These are phyloP conservation scores for Stagonosporopsis cucurbitacearum DNA, from an alignment of 2,329 filamentous ascomycete species.

Conservation along the genomic window DNA sequence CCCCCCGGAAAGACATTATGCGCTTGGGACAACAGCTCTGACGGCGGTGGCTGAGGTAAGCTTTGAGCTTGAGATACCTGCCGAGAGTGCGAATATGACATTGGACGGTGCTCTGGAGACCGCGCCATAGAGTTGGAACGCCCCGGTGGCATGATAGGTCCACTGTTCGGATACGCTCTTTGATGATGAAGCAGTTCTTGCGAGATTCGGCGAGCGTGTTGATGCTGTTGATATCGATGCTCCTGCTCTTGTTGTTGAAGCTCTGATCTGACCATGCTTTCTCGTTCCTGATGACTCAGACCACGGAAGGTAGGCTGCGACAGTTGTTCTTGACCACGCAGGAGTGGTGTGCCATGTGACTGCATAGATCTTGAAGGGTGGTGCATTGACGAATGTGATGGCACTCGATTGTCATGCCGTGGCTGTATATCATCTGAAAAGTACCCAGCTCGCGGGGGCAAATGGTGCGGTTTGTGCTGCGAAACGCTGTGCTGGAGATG, in stretches of 20 bases:
- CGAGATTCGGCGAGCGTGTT: slow-evolving; percentile 42
- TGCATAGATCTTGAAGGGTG: slow-evolving; percentile 33
- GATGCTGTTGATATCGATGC: slow-evolving; percentile 35
- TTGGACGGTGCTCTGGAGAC: slow-evolving; percentile 42
- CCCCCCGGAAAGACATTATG: slow-evolving; percentile 23
- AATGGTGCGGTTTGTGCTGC: slow-evolving; percentile 38
- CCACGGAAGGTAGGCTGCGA: slow-evolving; percentile 36
- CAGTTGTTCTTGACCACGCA: slow-evolving; percentile 37
- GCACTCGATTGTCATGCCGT: slow-evolving; percentile 38
- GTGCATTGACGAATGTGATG: slow-evolving; percentile 37
- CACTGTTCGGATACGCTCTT: slow-evolving; percentile 32
- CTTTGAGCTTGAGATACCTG: slow-evolving; percentile 35
- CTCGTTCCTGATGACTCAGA: slow-evolving; percentile 38
- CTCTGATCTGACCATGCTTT: slow-evolving; percentile 32
- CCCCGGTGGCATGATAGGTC: slow-evolving; percentile 33
- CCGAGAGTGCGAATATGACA: slow-evolving; percentile 39
- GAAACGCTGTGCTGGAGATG: slow-evolving; percentile 36
- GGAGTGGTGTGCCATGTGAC: slow-evolving; percentile 35
- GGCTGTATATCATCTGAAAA: slow-evolving; percentile 44
- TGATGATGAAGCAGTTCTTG: slow-evolving; percentile 39
- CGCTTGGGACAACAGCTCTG: slow-evolving; percentile 32
- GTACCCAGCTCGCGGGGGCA: slow-evolving; percentile 44
- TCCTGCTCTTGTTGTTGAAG: slow-evolving; percentile 44
- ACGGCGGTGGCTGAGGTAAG: slow-evolving; percentile 25
- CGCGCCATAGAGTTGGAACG: slow-evolving; percentile 33